These are phyloP conservation scores for Mucor circinelloides DNA, from an alignment of 371 early-diverging fungal species.

Conservation along the genomic window DNA sequence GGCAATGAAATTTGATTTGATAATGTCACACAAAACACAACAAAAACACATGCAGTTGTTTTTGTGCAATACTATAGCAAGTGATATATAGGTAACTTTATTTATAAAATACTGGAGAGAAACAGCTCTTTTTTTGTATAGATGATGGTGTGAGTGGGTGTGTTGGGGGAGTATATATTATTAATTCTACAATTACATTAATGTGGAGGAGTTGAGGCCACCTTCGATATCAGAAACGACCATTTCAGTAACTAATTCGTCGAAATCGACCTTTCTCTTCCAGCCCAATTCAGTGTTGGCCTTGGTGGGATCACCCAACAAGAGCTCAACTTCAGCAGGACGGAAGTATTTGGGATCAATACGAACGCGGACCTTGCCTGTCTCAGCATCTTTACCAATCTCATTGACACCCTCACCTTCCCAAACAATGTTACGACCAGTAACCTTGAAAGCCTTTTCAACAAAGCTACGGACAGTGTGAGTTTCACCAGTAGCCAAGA, in stretches of 20 bases:
- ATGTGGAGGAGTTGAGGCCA: constrained; percentile 37
- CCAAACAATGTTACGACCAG: constrained; percentile 75
- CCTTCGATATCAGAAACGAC: constrained; percentile 69
- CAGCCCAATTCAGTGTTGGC: constrained; percentile 72
- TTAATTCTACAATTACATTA: constrained; percentile 21
- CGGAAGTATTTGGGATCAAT: constrained; percentile 82
- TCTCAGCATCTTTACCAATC: constrained; percentile 68
- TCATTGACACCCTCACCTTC: constrained; percentile 77
- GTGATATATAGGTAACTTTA: not conserved
- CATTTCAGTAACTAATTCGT: constrained; percentile 74
- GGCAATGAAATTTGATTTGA: not conserved
- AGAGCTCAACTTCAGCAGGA: constrained; percentile 84
- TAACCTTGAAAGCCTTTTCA: constrained; percentile 77
- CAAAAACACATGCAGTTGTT: not conserved
- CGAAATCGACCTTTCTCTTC: constrained; percentile 73
- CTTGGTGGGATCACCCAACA: constrained; percentile 81
- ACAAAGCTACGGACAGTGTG: constrained; percentile 83
- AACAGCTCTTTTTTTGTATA: not conserved
- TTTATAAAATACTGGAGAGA: not conserved
- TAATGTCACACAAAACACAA: not conserved
- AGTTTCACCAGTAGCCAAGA: constrained; percentile 88
- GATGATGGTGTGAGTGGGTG: not conserved
- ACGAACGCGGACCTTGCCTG: constrained; percentile 71
- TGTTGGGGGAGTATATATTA: not conserved
- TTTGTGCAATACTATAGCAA: not conserved